Base-by-base conservation (phyloP, 768 basidiomycete genomes). In the Zangia roseola region DNA sequence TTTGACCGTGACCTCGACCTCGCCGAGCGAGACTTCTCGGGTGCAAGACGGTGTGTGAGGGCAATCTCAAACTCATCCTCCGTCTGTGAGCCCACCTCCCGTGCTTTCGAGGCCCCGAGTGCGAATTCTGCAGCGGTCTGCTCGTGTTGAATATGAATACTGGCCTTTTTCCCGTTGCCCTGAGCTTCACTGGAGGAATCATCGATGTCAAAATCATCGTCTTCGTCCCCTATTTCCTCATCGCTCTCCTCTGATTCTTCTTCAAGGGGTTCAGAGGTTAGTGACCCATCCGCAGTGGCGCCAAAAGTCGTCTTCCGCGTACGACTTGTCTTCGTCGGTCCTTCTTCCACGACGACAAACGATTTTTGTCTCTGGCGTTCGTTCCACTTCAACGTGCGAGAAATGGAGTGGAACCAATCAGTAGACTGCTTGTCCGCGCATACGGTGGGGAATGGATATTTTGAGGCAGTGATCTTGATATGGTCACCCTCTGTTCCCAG, bases 401-500 rank as follows among this genome's bases (percentile, higher is more conserved):
- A 91, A 54, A 99, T 98, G 5, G 95, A 82, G 53, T 92, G 85
- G 83, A 99, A 98, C 97, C 97, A 99, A 63, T 99, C 97, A 3
- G 91, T 91, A 17, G 94, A 97, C 64, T 97, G 94, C 54, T 94
- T 97, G 65, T 97, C 91, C 7, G 92, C 93, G 61, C 95, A 98
- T 6, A 99, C 94, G 4, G 97, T 98, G 7, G 97, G 97, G 78
- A 98, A 98, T 5, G 97, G 97, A 67, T 91, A 99, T 64, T 87
- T 91, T 1, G 94, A 97, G 0, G 97, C 95, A 1, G 90, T 94
- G 49, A 99, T 86, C 72, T 95, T 98, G 74, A 99, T 97, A 65
- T 98, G 95, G 62, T 99, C 97, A 35, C 97, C 97, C 86, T 98
- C 94, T 97, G 72, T 31, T 54, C 26, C 46, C 5, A 28, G 20